phyloP scores from a whole-genome alignment of 2,329 filamentous ascomycete species.

The Neodidymelliopsis sp. region DNA sequence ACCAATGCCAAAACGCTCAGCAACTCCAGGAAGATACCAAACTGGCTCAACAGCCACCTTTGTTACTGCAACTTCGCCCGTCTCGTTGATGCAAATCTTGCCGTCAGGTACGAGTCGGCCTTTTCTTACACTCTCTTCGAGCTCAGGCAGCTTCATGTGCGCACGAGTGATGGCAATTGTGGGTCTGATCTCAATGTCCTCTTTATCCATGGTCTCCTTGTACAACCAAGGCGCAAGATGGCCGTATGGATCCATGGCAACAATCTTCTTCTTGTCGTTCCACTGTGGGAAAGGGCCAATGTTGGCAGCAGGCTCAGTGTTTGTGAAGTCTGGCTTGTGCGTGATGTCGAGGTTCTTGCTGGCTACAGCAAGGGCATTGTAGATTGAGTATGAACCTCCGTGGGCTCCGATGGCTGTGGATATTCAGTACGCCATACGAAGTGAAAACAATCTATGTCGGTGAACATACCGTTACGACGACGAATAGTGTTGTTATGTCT shows the following conservation, averaged over 20 bases:
- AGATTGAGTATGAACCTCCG: slow-evolving; percentile 94
- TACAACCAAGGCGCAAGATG: slow-evolving; percentile 87
- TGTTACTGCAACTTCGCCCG: slow-evolving; percentile 88
- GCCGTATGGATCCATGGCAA: slow-evolving; percentile 95
- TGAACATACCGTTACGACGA: slow-evolving; percentile 73
- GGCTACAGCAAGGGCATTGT: slow-evolving; percentile 90
- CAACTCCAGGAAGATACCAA: slow-evolving; percentile 67
- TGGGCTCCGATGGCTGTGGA: slow-evolving; percentile 68
- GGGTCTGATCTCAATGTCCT: slow-evolving; percentile 85
- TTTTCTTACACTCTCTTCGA: slow-evolving; percentile 83
- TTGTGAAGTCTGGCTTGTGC: slow-evolving; percentile 79
- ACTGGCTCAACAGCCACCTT: slow-evolving; percentile 97
- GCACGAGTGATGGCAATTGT: slow-evolving; percentile 92
- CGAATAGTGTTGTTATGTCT: slow-evolving; percentile 77
- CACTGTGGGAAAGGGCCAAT: slow-evolving; percentile 92
- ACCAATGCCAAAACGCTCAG: slow-evolving; percentile 91
- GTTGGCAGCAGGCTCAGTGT: slow-evolving; percentile 89
- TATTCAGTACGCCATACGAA: slow-evolving; percentile 21
- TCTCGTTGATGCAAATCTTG: slow-evolving; percentile 86
- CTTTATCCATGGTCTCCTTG: slow-evolving; percentile 77
- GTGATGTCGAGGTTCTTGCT: slow-evolving; percentile 86
- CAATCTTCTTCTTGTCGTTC: slow-evolving; percentile 90
- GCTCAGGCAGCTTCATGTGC: slow-evolving; percentile 95
- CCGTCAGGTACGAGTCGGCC: slow-evolving; percentile 83
- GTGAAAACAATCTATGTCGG: not conserved